Evolutionary conservation across 352 stramenopile species (phyloP).

Genomic region (Pelagophyceae sp.): DNA sequence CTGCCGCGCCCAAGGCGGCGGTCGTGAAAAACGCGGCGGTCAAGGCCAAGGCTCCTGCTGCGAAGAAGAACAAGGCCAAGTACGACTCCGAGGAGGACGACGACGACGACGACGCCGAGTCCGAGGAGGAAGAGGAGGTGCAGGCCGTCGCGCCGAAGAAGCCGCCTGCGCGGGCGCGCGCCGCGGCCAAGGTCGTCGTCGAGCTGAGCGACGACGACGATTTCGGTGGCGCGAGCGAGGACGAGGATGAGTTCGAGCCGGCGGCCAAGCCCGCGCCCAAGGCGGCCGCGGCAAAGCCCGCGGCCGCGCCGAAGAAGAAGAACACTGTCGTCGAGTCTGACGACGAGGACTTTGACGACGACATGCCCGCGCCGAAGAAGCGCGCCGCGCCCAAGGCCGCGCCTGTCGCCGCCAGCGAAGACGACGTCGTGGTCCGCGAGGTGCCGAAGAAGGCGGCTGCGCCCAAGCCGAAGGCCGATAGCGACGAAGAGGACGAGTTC

Average conservation of each 20-base stretch:
- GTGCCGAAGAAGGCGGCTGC: too few relatives aligned
- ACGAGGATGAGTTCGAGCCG: not conserved
- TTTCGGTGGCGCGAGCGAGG: not conserved
- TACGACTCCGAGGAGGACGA: not conserved
- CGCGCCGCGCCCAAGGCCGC: conserved; percentile 5
- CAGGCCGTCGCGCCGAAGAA: conserved; percentile 14
- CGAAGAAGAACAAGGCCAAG: conserved; percentile 3
- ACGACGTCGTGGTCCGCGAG: too few relatives aligned
- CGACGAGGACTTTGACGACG: not conserved
- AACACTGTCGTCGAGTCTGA: not conserved
- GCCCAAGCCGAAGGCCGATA: too few relatives aligned
- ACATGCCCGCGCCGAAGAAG: conserved; percentile 1
- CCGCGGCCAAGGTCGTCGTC: not conserved
- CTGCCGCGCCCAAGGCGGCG: conserved; percentile 15
- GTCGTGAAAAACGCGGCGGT: not conserved
- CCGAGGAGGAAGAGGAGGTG: conserved; percentile 23
- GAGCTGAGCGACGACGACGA: not conserved
- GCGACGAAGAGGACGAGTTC: too few relatives aligned
- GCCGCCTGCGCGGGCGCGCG: too few relatives aligned
- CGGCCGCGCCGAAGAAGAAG: not conserved
- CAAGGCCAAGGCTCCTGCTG: conserved; percentile 11
- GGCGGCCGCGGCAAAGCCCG: not conserved
- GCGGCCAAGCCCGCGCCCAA: not conserved
- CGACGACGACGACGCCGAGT: conserved; percentile 17
- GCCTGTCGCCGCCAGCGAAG: too few relatives aligned